These are phyloP conservation scores for Botrytis squamosa DNA, from an alignment of 2,329 filamentous ascomycete species.

Conservation along the genomic window DNA sequence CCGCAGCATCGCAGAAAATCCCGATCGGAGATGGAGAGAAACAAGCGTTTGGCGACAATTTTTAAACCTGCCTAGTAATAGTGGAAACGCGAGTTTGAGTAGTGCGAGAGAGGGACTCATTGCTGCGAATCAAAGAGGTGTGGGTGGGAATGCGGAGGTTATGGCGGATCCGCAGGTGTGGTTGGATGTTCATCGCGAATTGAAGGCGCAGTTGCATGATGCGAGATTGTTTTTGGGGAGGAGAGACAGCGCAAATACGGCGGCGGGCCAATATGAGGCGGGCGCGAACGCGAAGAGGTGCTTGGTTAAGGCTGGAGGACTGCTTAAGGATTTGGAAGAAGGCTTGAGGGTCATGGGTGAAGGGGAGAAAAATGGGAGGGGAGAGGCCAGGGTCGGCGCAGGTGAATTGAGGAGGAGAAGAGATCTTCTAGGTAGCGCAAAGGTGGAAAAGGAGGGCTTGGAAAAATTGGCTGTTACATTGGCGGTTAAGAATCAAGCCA, in stretches of 20 bases:
- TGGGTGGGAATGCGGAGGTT: constrained; percentile 29
- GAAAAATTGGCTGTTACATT: constrained; percentile 68
- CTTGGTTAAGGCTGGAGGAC: constrained; percentile 64
- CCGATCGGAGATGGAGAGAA: constrained; percentile 75
- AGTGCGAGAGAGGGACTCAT: constrained; percentile 35
- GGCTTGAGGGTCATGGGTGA: constrained; percentile 61
- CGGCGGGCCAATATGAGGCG: constrained; percentile 59
- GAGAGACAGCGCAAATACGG: constrained; percentile 59
- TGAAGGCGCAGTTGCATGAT: constrained; percentile 70
- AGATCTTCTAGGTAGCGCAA: constrained; percentile 67
- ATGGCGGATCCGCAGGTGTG: constrained; percentile 52
- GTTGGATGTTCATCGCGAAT: constrained; percentile 72
- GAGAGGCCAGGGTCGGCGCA: constrained; percentile 55
- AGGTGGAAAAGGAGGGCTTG: constrained; percentile 72
- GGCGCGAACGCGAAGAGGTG: constrained; percentile 72
- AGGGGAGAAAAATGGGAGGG: constrained; percentile 38
- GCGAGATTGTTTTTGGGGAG: constrained; percentile 64
- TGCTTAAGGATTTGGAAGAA: constrained; percentile 63
- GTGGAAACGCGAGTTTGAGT: constrained; percentile 39
- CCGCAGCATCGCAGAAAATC: constrained; percentile 66
- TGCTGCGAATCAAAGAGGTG: constrained; percentile 33
- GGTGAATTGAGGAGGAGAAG: constrained; percentile 71
- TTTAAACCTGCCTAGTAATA: constrained; percentile 61
- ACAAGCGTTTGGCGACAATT: constrained; percentile 72
- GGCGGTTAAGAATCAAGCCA: constrained; percentile 45